Base-by-base conservation (phyloP, 768 basidiomycete species). In the Hysterangium stoloniferum region DNA sequence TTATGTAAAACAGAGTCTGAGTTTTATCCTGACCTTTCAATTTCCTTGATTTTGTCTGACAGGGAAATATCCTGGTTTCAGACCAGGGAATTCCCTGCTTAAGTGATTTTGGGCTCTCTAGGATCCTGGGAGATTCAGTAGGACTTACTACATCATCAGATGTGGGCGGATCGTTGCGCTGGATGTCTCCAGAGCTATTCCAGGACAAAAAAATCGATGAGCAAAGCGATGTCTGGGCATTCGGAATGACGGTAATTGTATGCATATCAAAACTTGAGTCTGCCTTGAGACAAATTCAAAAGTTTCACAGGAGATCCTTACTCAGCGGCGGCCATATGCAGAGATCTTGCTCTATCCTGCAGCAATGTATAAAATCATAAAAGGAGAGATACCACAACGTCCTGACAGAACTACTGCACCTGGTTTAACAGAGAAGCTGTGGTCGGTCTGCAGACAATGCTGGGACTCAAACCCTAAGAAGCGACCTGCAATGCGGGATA, bases 151-250 rank as follows among this genome's bases (percentile, higher is more conserved):
- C 44, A 32, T 27, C 44, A 27, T 27, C 44, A 7, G 44, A 45
- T 8, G 24, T 27, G 7, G 44, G 9, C 7, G 44, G 44, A 9
- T 45, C 44, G 9, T 20, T 45, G 7, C 24, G 24, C 11, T 45
- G 44, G 44, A 45, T 45, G 44, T 20, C 44, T 6, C 44, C 44
- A 9, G 44, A 45, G 29, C 22, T 45, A 27, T 32, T 45, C 11
- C 44, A 45, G 9, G 25, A 15, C 7, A 15, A 45, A 27, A 22
- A 22, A 11, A 11, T 41, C 9, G 29, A 15, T 27, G 29, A 8
- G 25, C 11, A 13, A 7, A 45, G 44, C 44, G 44, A 45, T 29
- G 44, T 45, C 6, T 45, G 44, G 44, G 44, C 44, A 20, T 45
- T 25, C 20, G 44, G 24, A 20, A 45, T 45, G 44, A 45, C 44